Evolutionary conservation across 495 filamentous ascomycete species (phyloP), one percentile per base, ranked within the genome.

Genomic region (Cercophora scortea): DNA sequence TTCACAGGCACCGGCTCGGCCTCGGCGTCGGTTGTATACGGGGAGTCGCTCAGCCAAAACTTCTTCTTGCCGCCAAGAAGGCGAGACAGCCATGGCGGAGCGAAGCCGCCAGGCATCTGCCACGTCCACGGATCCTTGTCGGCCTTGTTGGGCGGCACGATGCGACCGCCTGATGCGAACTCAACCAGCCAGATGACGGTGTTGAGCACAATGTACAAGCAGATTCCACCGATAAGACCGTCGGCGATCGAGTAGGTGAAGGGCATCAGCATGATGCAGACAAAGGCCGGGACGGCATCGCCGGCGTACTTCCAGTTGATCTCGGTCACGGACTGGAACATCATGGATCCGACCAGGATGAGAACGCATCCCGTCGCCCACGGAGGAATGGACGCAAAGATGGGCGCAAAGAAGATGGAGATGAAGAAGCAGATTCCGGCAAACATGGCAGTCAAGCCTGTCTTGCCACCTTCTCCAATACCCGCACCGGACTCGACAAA

Each of bases 291-390:
- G 33, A 91, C 74, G 19, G 84, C 81, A 66, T 92, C 88, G 46
- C 85, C 86, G 35, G 82, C 67, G 70, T 92, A 92, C 9, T 72
- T 70, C 88, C 88, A 91, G 75, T 92, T 92, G 72, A 92, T 90
- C 52, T 91, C 84, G 19, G 76, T 78, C 11, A 82, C 83, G 3
- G 86, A 71, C 52, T 80, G 76, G 56, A 84, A 81, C 88, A 92
- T 92, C 75, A 92, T 82, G 33, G 84, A 80, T 34, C 88, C 86
- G 49, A 92, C 86, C 35, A 92, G 79, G 56, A 92, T 79, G 16
- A 92, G 80, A 18, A 88, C 89, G 67, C 83, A 87, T 16, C 88
- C 88, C 4, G 88, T 92, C 1, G 88, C 88, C 87, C 87, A 92
- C 0, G 86, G 79, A 4, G 88, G 88, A 53, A 92, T 91, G 0